These are phyloP conservation scores for Oryza australiensis DNA, from an alignment of 176 grass and related monocot species.

Conservation along the genomic window DNA sequence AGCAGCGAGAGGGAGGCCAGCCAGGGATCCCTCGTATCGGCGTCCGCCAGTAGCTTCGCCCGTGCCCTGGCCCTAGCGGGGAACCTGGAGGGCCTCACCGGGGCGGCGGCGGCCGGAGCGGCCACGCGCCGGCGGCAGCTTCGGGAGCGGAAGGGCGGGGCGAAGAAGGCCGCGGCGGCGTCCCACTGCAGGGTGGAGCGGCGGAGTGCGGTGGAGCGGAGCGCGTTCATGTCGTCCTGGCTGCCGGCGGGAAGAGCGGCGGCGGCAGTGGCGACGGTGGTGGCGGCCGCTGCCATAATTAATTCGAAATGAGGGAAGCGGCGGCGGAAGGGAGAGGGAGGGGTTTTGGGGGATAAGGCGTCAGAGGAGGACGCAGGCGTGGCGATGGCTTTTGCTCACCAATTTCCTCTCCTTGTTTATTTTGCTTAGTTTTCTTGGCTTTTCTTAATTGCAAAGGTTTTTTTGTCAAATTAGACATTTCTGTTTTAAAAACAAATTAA, in stretches of 20 bases:
- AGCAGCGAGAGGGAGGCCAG: slow-evolving; percentile 75
- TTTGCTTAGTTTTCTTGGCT: background rate
- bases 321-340: background rate
- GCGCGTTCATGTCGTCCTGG: slow-evolving; percentile 36
- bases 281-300: slow-evolving; percentile 44
- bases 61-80: slow-evolving; percentile 42
- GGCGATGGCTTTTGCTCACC: background rate
- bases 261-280: slow-evolving; percentile 1
- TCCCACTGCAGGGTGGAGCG: slow-evolving; percentile 35
- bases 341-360: slow-evolving; percentile 24
- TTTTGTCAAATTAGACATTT: too few relatives aligned
- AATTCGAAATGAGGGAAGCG: slow-evolving; percentile 32
- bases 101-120: background rate
- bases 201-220: slow-evolving; percentile 38
- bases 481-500: too few relatives aligned
- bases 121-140: slow-evolving; percentile 9
- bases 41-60: slow-evolving; percentile 49
- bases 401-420: background rate
- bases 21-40: slow-evolving; percentile 60
- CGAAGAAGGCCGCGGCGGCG: slow-evolving; percentile 37
- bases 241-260: background rate
- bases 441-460: too few relatives aligned
- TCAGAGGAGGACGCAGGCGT: background rate
- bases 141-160: slow-evolving; percentile 39
- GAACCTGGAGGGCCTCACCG: slow-evolving; percentile 6